These are phyloP conservation scores for Diaporthe humulicola DNA, from an alignment of 2,329 filamentous ascomycete species.

Conservation along the genomic window DNA sequence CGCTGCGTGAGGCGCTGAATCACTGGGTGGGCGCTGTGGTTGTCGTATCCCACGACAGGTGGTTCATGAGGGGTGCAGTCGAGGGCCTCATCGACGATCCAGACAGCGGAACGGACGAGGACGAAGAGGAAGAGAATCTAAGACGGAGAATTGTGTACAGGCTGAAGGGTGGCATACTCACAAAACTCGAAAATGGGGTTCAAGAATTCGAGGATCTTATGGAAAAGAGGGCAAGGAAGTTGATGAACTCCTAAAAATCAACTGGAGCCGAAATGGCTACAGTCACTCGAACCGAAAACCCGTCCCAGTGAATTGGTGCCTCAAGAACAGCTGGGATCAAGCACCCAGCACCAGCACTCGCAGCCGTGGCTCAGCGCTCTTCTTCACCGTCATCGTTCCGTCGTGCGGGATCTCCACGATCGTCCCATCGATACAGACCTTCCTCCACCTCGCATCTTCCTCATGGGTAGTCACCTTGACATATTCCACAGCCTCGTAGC, in stretches of 20 bases:
- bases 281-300: not conserved
- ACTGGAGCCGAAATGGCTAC: not conserved
- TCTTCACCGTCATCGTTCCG: conserved; percentile 78
- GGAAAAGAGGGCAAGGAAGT: conserved; percentile 68
- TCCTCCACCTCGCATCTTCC: conserved; percentile 80
- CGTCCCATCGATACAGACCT: conserved; percentile 92
- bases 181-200: conserved; percentile 70
- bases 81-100: conserved; percentile 67
- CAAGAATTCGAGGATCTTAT: conserved; percentile 74
- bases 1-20: conserved; percentile 75
- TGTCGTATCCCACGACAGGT: conserved; percentile 85
- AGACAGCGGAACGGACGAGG: conserved; percentile 57
- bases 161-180: conserved; percentile 69
- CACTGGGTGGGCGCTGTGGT: conserved; percentile 81
- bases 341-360: conserved; percentile 55
- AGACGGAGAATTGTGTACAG: conserved; percentile 71
- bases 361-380: conserved; percentile 57
- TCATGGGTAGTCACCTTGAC: conserved; percentile 77
- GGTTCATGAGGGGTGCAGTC: conserved; percentile 81
- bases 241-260: conserved; percentile 47
- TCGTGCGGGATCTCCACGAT: conserved; percentile 80
- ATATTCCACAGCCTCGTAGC: conserved; percentile 78
- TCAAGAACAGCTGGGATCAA: not conserved
- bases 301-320: not conserved
- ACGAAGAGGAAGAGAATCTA: conserved; percentile 57